phyloP scores from a whole-genome alignment of 1,284 basidiomycete genomes.

The Hymenochaete sp. region DNA sequence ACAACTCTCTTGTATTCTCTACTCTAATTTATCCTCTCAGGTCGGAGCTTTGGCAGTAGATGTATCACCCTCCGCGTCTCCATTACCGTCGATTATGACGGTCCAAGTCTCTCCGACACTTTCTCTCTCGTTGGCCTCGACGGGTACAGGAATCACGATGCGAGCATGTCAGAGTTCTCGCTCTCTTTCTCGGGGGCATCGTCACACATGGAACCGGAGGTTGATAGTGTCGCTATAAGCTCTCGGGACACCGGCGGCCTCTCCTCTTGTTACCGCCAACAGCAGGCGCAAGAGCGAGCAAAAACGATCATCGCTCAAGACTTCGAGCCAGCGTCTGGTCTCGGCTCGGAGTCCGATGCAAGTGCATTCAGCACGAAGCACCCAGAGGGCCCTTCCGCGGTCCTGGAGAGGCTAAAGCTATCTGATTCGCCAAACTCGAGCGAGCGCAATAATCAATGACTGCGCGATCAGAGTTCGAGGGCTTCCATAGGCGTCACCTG shows the following conservation, averaged over 20 bases:
- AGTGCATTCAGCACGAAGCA: constrained; percentile 5
- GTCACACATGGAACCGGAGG: constrained; percentile 41
- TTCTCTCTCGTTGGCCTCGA: constrained; percentile 70
- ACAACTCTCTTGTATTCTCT: constrained; percentile 62
- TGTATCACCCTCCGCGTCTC: constrained; percentile 71
- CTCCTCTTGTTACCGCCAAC: constrained; percentile 22
- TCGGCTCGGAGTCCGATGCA: constrained; percentile 18
- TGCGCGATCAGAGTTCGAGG: constrained; percentile 71
- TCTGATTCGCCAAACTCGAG: constrained; percentile 41
- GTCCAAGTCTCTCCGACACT: constrained; percentile 83
- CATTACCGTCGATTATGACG: constrained; percentile 80
- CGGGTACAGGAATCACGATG: constrained; percentile 55
- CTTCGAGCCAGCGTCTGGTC: constrained; percentile 16
- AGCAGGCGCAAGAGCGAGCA: constrained; percentile 23
- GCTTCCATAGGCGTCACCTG: constrained; percentile 32
- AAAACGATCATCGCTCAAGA: constrained; percentile 17
- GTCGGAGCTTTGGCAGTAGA: constrained; percentile 52
- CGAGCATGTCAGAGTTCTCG: constrained; percentile 50
- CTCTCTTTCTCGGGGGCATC: constrained; percentile 28
- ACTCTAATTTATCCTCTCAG: constrained; percentile 65
- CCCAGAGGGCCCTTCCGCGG: constrained; percentile 35
- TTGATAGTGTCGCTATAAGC: constrained; percentile 65
- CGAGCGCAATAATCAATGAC: constrained; percentile 70
- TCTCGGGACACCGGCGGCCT: constrained; percentile 46
- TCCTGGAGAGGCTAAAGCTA: constrained; percentile 50